Percentiles rank a stretch among this genome's conserved stretches.
Evolutionary conservation across 2,329 filamentous ascomycete species (phyloP).

Genomic region (Dothistroma pini): DNA sequence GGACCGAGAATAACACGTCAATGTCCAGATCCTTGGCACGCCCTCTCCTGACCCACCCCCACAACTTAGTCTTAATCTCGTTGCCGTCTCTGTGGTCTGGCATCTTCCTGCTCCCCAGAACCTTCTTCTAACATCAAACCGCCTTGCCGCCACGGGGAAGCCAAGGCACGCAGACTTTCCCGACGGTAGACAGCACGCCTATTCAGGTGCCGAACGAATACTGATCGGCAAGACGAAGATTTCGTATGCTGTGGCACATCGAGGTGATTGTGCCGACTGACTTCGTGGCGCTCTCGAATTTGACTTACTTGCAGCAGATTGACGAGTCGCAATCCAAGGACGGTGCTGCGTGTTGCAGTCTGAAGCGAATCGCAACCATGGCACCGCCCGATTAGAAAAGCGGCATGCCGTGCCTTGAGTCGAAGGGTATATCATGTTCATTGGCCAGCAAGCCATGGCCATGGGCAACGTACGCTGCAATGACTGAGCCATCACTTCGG

Average conservation of each 20-base stretch:
- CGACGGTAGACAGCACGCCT: background rate
- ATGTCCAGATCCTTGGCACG: background rate
- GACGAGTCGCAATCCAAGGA: background rate
- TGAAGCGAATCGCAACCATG: background rate
- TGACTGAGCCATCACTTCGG: background rate
- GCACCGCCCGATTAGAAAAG: background rate
- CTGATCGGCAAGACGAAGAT: background rate
- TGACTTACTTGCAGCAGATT: background rate
- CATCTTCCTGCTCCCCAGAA: background rate
- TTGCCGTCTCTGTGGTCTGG: background rate
- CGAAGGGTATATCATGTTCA: background rate
- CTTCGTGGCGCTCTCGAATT: background rate
- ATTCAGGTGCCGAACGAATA: background rate
- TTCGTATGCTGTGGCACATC: background rate
- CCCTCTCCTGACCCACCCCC: background rate
- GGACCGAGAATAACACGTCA: background rate
- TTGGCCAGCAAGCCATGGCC: background rate
- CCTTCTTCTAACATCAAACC: constrained; percentile 1
- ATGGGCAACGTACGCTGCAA: background rate
- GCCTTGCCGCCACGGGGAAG: background rate
- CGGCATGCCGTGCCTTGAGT: background rate
- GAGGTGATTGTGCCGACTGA: background rate
- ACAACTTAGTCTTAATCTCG: background rate
- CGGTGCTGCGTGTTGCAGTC: background rate
- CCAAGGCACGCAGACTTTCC: background rate